A percentile compares a stretch with the other conserved stretches of the same genome.
These are phyloP conservation scores for Tuber microsphaerosporum DNA, from an alignment of 495 filamentous ascomycete genomes.

Conservation along the genomic window DNA sequence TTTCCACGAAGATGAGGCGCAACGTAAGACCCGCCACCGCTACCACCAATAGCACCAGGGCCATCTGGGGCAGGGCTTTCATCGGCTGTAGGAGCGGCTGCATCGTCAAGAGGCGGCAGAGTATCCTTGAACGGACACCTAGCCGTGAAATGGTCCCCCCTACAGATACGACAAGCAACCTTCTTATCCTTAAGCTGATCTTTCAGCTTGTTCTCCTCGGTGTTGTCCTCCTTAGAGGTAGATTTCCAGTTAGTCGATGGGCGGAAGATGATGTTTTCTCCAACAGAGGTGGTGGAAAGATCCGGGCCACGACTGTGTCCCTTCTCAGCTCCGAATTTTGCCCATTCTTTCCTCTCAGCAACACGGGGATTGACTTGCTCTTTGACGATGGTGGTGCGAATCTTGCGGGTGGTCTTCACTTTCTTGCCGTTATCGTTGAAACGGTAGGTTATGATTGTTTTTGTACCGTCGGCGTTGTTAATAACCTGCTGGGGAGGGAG, in stretches of 20 bases:
- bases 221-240: slow-evolving; percentile 70
- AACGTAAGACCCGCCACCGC: slow-evolving; percentile 70
- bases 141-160: slow-evolving; percentile 96
- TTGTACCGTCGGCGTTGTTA: slow-evolving; percentile 94
- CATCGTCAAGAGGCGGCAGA: slow-evolving; percentile 66
- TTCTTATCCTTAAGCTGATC: slow-evolving; percentile 95
- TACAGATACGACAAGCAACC: slow-evolving; percentile 98
- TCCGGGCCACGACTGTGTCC: slow-evolving; percentile 60
- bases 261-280: slow-evolving; percentile 94
- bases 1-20: slow-evolving; percentile 83
- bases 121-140: slow-evolving; percentile 78
- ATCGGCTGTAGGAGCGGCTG: slow-evolving; percentile 43
- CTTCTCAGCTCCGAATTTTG: slow-evolving; percentile 85
- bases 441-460: slow-evolving; percentile 83
- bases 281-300: slow-evolving; percentile 81
- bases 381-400: slow-evolving; percentile 78
- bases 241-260: slow-evolving; percentile 85
- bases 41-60: slow-evolving; percentile 50
- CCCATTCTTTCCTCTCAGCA: slow-evolving; percentile 82
- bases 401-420: slow-evolving; percentile 89
- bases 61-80: slow-evolving; percentile 50
- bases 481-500: slow-evolving; percentile 80
- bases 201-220: slow-evolving; percentile 75
- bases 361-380: slow-evolving; percentile 94
- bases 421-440: slow-evolving; percentile 91